Evolutionary conservation across 2,329 filamentous ascomycete genomes (phyloP), one percentile per base, ranked within the genome.

Genomic region (Pseudodiploospora longispora): DNA sequence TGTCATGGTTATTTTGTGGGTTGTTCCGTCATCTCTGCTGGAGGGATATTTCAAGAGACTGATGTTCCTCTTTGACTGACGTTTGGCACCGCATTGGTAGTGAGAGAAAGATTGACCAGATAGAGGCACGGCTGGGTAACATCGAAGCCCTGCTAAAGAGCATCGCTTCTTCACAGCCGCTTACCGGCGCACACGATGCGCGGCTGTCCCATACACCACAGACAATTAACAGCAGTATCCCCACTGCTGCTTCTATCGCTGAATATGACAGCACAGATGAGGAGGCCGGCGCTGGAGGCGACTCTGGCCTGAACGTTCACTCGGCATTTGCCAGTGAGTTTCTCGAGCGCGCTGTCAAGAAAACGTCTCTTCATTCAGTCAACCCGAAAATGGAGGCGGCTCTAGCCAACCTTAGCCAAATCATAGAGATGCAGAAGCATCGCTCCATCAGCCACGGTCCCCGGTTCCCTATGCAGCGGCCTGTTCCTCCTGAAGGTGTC

Each of bases 261-360:
- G 59, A 60, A 37, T 62, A 59, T 46, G 66, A 69, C 35, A 67
- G 61, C 45, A 63, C 59, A 40, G 64, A 67, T 10, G 61, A 66
- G 5, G 66, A 69, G 43, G 64, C 64, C 10, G 62, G 62, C 10
- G 67, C 71, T 53, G 65, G 72, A 47, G 72, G 70, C n/a, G 67
- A 71, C 52, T 68, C 70, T 2, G 71, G 69, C 19, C 62, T 76
- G 37, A 61, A 70, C 4, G 69, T 69, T 4, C 72, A 76, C 44
- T 71, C 75, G 3, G 67, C 66, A n/a, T 76, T 76, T 52, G 75
- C 72, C 27, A 72, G 65, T 54, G 70, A 75, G 50, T 74, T 78
- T 35, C 67, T 77, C 27, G 73, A 78, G 52, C 65, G 70, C 46
- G 70, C 71, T n/a, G 73, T 75, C 28, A 61, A 67, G 50, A 65